Base-by-base conservation (phyloP, 225 moss, liverwort and hornwort genomes). In the Climacium dendroides region DNA sequence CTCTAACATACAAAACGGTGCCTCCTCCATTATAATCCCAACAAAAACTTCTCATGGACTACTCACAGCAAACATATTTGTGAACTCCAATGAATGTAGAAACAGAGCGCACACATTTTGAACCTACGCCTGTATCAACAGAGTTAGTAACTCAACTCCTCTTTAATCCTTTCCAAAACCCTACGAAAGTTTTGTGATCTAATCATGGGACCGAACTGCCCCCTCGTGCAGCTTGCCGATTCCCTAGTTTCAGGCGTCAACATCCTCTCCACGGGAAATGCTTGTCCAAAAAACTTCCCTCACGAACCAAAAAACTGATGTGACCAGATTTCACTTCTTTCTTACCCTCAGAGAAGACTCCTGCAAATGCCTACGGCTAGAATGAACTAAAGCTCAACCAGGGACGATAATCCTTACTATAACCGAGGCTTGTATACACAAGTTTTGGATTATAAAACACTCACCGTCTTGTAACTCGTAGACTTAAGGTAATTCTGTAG, bases 371-470 rank as follows among this genome's bases (percentile, higher is more conserved):
- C 82, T 69, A 70, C 58, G 54, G 54, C 29, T 83, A 63, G 65
- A 83, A 90, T 59, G 35, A 86, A 86, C 88, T 80, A 86, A 64
- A 80, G 77, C 84, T 92, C 92, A 90, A 90, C 84, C 59, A 48
- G 63, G 81, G 79, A 80, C 78, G 79, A 86, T 47, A 76, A 63
- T 79, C 74, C 60, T 87, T 73, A 20, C 77, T 50, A 81, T 43
- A 66, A 86, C 67, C 65, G 82, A 89, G 76, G 89, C 82, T 58
- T 82, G 48, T 88, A 82, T 90, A 52, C 70, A 82, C 87, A 91
- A 87, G 84, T 81, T 89, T 89, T 82, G 84, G 88, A 82, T 61
- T 66, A 24, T 60, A 61, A 55, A 85, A 28, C 62, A 41, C 29
- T 79, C 64, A 59, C 48, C 57, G 74, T 84, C 62, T 74, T n/a